phyloP scores from a whole-genome alignment of 192 early-diverging fungal species.

The Phlyctochytrium bullatum region DNA sequence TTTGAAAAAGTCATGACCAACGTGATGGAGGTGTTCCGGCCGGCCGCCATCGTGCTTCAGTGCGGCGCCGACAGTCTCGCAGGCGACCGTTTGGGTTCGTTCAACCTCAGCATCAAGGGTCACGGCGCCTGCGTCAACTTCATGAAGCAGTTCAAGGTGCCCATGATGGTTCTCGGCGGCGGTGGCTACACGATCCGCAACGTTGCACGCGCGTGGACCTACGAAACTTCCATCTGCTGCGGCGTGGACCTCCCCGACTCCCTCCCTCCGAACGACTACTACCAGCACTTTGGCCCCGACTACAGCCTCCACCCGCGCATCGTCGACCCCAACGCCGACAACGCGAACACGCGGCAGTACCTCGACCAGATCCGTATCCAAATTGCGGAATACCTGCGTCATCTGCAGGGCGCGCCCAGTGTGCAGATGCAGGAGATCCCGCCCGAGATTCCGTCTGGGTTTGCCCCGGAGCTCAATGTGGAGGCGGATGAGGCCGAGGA shows the following conservation, averaged over 20 bases:
- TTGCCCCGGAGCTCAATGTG: constrained; percentile 28
- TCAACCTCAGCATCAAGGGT: constrained; percentile 91
- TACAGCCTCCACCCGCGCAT: constrained; percentile 80
- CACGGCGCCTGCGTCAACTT: constrained; percentile 93
- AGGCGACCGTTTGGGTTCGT: constrained; percentile 88
- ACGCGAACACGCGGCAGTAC: constrained; percentile 81
- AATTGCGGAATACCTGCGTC: constrained; percentile 62
- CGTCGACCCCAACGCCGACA: constrained; percentile 68
- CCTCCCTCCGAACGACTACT: constrained; percentile 85
- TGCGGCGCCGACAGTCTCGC: constrained; percentile 96
- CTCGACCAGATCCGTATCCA: constrained; percentile 69
- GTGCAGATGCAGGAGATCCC: constrained; percentile 85
- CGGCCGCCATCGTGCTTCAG: constrained; percentile 88
- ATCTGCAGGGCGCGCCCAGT: constrained; percentile 71
- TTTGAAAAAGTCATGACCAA: constrained; percentile 82
- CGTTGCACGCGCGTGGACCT: constrained; percentile 91
- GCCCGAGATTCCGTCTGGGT: constrained; percentile 33
- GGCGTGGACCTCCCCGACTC: constrained; percentile 71
- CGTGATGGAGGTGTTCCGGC: constrained; percentile 93
- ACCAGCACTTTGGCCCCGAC: constrained; percentile 88
- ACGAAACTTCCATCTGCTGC: constrained; percentile 85
- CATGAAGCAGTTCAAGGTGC: constrained; percentile 87
- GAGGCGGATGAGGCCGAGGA: constrained; percentile 41
- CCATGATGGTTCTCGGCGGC: constrained; percentile 90
- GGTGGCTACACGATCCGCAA: constrained; percentile 98